phyloP scores from a whole-genome alignment of 768 basidiomycete genomes.

The Rhodosporidiobolus sp. region DNA sequence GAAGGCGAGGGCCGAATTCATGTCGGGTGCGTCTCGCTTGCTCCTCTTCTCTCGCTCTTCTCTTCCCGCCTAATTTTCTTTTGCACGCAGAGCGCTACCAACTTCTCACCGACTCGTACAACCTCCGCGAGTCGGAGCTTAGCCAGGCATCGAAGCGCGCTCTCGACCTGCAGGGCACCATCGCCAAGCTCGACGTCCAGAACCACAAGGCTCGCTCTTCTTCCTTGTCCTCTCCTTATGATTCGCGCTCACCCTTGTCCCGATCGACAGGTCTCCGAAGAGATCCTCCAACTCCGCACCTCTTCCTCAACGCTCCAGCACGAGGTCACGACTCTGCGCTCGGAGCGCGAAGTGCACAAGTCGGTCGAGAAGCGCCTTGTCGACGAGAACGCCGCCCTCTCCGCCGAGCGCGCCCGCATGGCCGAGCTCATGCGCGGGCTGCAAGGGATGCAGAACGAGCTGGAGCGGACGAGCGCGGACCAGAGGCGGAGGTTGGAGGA shows the following conservation, averaged over 20 bases:
- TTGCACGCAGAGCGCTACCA: conserved; percentile 45
- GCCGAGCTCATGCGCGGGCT: conserved; percentile 84
- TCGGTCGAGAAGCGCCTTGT: conserved; percentile 73
- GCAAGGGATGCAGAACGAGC: conserved; percentile 83
- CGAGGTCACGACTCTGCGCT: conserved; percentile 80
- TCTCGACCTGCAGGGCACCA: conserved; percentile 68
- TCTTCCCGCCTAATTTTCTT: no score
- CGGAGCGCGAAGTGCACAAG: conserved; percentile 94
- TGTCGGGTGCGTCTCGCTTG: conserved; percentile 59
- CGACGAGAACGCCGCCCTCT: conserved; percentile 76
- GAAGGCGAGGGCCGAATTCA: conserved; percentile 73
- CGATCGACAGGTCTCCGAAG: conserved; percentile 34
- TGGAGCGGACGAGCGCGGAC: conserved; percentile 77
- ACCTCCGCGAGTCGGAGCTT: conserved; percentile 62
- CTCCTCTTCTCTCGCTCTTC: background rate
- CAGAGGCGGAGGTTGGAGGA: conserved; percentile 76
- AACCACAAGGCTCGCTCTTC: conserved; percentile 59
- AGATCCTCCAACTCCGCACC: conserved; percentile 38
- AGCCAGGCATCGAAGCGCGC: conserved; percentile 67
- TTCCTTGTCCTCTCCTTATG: conserved; percentile 59
- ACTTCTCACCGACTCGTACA: conserved; percentile 62
- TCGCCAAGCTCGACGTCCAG: conserved; percentile 70
- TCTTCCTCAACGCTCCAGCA: conserved; percentile 57
- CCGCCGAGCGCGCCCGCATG: conserved; percentile 76
- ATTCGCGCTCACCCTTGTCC: background rate